Conservation (phyloP, 352 stramenopile genomes). For the Thraustochytrium sp. region DNA sequence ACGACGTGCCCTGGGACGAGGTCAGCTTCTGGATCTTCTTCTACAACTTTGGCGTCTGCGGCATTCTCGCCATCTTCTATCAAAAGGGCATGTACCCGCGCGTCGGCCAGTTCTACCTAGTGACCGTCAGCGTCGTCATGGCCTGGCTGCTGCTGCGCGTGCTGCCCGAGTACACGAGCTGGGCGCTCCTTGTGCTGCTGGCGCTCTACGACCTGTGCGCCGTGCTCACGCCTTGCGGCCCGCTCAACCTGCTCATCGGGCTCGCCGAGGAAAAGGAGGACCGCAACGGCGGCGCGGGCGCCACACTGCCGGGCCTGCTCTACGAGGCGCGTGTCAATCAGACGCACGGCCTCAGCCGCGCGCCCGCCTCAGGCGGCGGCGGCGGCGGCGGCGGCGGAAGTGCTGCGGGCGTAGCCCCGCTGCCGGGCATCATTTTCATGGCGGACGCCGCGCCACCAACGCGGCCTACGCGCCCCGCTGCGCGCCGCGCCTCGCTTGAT, state of each 20-base stretch:
- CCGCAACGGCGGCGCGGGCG: slow-evolving; percentile 47
- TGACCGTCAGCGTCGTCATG: slow-evolving; percentile 87
- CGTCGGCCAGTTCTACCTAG: slow-evolving; percentile 80
- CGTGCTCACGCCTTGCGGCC: slow-evolving; percentile 87
- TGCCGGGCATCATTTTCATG: slow-evolving; percentile 37
- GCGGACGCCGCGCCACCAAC: neutral
- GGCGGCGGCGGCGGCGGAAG: neutral
- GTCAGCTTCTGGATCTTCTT: slow-evolving; percentile 65
- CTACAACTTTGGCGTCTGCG: slow-evolving; percentile 77
- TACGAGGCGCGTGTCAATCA: slow-evolving; percentile 79
- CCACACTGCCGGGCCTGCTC: slow-evolving; percentile 81
- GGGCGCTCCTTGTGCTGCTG: slow-evolving; percentile 80
- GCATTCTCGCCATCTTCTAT: slow-evolving; percentile 74
- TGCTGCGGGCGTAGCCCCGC: neutral
- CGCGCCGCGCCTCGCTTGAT: too few species aligned
- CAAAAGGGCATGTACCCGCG: slow-evolving; percentile 56
- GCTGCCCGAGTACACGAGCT: slow-evolving; percentile 86
- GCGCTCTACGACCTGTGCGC: slow-evolving; percentile 86
- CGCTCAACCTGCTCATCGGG: slow-evolving; percentile 78
- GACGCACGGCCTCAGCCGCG: neutral
- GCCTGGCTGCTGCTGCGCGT: slow-evolving; percentile 86
- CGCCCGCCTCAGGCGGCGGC: neutral
- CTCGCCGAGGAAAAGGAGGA: slow-evolving; percentile 44
- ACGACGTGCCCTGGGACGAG: slow-evolving; percentile 57
- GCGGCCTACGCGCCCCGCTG: neutral